Evolutionary conservation across 169 alveolate genomes (phyloP).

Genomic region (Besnoitia besnoiti): DNA sequence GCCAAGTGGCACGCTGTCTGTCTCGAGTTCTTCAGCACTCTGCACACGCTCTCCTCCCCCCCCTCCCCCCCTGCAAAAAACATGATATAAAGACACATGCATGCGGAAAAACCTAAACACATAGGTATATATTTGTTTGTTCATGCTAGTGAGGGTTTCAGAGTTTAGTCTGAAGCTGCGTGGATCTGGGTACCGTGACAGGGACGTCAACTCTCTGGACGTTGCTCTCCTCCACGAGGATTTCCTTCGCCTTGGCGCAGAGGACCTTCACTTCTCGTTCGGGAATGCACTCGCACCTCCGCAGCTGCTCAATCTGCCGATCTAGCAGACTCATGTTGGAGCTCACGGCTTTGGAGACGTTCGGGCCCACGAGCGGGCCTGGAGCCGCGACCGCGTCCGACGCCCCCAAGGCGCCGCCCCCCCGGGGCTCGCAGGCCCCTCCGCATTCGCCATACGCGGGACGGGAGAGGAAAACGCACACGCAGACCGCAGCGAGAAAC

Average conservation of each 20-base stretch:
- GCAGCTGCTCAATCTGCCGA: conserved; percentile 91
- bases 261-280: conserved; percentile 95
- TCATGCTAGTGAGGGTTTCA: too few species aligned
- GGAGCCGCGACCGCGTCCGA: neutral
- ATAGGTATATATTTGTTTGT: too few species aligned
- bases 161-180: too few species aligned
- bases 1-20: too few species aligned
- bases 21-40: too few species aligned
- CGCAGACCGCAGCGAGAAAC: neutral
- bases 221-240: conserved; percentile 95
- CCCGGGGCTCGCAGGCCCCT: neutral
- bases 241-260: conserved; percentile 96
- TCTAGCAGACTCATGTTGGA: conserved; percentile 85
- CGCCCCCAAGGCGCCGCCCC: neutral
- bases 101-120: too few species aligned
- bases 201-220: conserved; percentile 97
- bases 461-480: neutral
- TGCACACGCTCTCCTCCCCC: too few species aligned
- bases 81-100: too few species aligned
- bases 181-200: conserved; percentile 86
- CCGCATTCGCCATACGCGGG: neutral
- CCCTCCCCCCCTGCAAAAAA: too few species aligned
- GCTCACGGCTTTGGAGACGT: neutral
- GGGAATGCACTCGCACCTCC: conserved; percentile 93
- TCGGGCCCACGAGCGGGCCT: neutral